These are phyloP conservation scores for Neurospora sp. DNA, from an alignment of 2,329 filamentous ascomycete genomes.

Conservation along the genomic window DNA sequence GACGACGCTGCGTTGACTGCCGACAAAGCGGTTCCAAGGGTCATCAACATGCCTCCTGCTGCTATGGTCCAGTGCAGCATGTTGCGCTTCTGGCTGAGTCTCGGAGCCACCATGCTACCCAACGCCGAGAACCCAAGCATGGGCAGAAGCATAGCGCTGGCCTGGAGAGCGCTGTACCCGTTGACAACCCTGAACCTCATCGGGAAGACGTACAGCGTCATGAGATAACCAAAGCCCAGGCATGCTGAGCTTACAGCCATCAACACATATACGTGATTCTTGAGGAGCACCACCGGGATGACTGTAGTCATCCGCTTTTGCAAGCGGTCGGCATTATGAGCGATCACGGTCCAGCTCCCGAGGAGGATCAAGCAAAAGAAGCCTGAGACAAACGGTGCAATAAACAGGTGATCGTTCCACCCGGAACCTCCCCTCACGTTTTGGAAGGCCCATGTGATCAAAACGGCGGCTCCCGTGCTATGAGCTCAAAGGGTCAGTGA, in stretches of 20 bases:
- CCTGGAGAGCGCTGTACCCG: constrained; percentile 32
- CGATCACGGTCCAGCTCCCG: constrained; percentile 29
- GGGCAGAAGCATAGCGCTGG: constrained; percentile 43
- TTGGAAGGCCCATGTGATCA: constrained; percentile 34
- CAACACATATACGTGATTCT: constrained; percentile 34
- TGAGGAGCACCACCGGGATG: constrained; percentile 39
- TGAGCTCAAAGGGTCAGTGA: background rate
- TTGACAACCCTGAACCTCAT: constrained; percentile 41
- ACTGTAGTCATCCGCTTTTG: constrained; percentile 26
- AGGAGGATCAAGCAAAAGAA: constrained; percentile 26
- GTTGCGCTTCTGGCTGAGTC: constrained; percentile 32
- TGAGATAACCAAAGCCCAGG: constrained; percentile 39
- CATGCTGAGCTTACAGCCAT: constrained; percentile 36
- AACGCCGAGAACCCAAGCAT: constrained; percentile 40
- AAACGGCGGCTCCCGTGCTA: background rate
- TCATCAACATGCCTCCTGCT: constrained; percentile 31
- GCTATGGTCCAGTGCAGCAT: constrained; percentile 34
- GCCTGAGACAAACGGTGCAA: constrained; percentile 32
- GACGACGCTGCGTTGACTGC: background rate
- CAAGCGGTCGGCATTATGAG: constrained; percentile 7
- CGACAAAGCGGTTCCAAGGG: constrained; percentile 25
- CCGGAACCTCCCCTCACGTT: constrained; percentile 27
- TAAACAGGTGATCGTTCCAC: constrained; percentile 34
- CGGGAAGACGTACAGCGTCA: constrained; percentile 40
- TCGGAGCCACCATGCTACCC: constrained; percentile 33